Percentiles rank a stretch among this genome's conserved stretches.
Conservation (phyloP, 148 eudicot genomes). For the Vaccinium macrocarpon region DNA sequence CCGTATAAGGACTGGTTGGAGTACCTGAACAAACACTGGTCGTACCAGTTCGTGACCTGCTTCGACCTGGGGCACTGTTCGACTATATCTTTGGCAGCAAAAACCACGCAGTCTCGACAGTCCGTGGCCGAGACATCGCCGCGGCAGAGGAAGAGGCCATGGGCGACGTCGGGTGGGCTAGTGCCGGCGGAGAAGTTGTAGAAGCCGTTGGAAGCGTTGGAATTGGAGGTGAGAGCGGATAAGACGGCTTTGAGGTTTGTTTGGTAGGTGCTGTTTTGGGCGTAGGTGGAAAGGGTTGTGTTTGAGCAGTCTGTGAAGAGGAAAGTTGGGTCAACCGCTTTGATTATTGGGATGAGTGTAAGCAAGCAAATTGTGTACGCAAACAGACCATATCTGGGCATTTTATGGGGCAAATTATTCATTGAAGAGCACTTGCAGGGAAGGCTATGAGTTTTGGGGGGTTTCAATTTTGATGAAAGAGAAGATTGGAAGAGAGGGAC, state of each 20-base stretch:
- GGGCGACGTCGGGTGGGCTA: conserved; percentile 3
- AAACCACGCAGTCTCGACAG: conserved; percentile 29
- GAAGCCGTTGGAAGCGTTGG: neutral
- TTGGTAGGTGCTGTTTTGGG: neutral
- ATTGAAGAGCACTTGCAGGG: neutral
- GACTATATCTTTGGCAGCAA: conserved; percentile 4
- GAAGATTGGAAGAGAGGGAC: too few species aligned
- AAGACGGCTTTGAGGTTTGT: neutral
- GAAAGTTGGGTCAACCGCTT: neutral
- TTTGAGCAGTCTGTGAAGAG: neutral
- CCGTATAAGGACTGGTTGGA: conserved; percentile 21
- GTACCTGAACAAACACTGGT: conserved; percentile 18
- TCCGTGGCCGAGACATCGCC: conserved; percentile 8
- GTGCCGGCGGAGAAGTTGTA: conserved; percentile 13
- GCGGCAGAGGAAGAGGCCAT: conserved; percentile 35
- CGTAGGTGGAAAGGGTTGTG: neutral
- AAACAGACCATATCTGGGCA: neutral
- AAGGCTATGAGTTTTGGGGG: too few species aligned
- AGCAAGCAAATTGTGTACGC: neutral
- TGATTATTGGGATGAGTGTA: neutral
- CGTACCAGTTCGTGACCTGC: conserved; percentile 24
- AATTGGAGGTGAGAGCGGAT: neutral
- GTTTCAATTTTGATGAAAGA: too few species aligned
- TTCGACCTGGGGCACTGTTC: conserved; percentile 11
- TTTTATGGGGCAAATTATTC: neutral